These are phyloP conservation scores for Cryptococcus maquisensis DNA, from an alignment of 1,284 basidiomycete genomes.

Conservation along the genomic window DNA sequence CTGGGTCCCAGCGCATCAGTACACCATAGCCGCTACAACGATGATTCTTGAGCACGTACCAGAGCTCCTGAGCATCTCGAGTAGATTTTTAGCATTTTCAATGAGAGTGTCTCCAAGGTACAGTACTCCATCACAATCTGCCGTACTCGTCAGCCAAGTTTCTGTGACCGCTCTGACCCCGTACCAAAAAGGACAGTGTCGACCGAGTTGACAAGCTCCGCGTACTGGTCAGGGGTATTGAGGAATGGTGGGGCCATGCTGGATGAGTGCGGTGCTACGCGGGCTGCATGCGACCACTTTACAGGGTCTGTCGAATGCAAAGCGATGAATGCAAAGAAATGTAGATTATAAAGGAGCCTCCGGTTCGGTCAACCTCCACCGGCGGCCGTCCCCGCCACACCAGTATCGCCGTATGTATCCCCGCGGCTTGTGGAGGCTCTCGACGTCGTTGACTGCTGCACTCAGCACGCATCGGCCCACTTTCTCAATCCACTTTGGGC, in stretches of 20 bases:
- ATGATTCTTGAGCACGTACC: constrained; percentile 12
- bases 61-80: constrained; percentile 58
- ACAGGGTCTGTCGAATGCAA: neutral
- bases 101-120: constrained; percentile 79
- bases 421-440: neutral
- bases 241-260: constrained; percentile 36
- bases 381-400: neutral
- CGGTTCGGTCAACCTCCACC: neutral
- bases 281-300: neutral
- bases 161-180: no score
- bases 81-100: constrained; percentile 68
- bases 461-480: neutral
- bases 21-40: neutral
- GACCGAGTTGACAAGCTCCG: constrained; percentile 60
- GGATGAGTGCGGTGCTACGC: neutral
- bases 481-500: neutral
- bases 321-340: neutral
- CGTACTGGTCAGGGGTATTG: constrained; percentile 33
- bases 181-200: constrained; percentile 78
- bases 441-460: neutral
- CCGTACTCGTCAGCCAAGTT: no score
- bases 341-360: neutral
- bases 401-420: neutral
- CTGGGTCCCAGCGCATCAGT: constrained; percentile 45
- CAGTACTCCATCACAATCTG: constrained; percentile 92